Base-by-base conservation (phyloP, 306 rosid species). In the Abrus precatorius region DNA sequence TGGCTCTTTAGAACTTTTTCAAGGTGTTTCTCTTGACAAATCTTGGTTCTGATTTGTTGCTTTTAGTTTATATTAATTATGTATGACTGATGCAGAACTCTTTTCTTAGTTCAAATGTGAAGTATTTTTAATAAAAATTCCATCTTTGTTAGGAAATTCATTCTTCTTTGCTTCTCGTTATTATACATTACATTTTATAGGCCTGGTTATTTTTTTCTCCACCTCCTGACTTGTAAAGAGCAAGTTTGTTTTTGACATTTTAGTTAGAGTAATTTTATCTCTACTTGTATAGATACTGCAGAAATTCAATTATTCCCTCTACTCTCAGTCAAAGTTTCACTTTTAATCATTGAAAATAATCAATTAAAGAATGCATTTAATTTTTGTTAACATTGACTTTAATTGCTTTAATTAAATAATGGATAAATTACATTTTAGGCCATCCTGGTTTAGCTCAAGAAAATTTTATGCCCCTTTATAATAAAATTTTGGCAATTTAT, bases 21-120 rank as follows among this genome's bases (percentile, higher is more conserved):
- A 14, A 76, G 41, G 9, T 62, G 49, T 75, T 33, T 33, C 38
- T 52, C 38, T 33, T 41, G 11, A 40, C n/a, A 12, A 50, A 57
- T 12, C 47, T 11, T 77, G 48, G 34, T 38, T 63, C 12, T 11
- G 64, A 52, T 56, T 74, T 57, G 78, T 9, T 43, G 30, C 4
- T 57, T 74, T 41, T 7, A 43, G 13, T 50, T 50, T 45, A 13
- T 49, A 70, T 49, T 68, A 7, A 45, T 47, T 68, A 5, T 11
- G 40, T 11, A 28, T 47, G 38, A 9, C 11, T 68, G 28, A 5
- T 34, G 47, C 48, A 63, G 30, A 62, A 2, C 36, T 63, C 2
- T 34, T 36, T 12, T 8, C n/a, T 52, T 4, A 0, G 10, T 1
- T 9, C 3, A 59, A 2, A 30, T 9, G 65, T 59, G n/a, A 29